Evolutionary conservation across 2,329 filamentous ascomycete species (phyloP), one percentile per base, ranked within the genome.

Genomic region (Xylariomycetidae sp.): DNA sequence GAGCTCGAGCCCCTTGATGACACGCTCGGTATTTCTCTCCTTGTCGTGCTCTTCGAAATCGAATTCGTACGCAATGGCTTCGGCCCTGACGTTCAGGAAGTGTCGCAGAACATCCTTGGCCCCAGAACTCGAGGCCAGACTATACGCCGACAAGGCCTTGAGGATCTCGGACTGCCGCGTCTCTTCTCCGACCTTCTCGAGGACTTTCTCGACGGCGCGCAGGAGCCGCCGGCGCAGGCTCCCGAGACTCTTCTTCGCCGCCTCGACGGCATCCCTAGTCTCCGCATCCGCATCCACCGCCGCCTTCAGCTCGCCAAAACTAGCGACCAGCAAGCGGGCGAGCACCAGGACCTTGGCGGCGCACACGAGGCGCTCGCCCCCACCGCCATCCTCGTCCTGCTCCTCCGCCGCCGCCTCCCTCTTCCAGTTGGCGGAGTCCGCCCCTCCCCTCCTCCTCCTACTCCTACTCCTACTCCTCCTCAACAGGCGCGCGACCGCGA

Each of bases 131-230:
- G 83, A 88, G 2, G 80, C 77, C 31, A 96, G 67, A 40, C 86
- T 88, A 55, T 88, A 89, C 0, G 89, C 88, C 35, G 80, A 84
- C 45, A 95, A 68, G 1, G 82, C 79, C 47, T 86, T 81, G 10
- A 90, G 65, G 12, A 92, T 69, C 15, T 74, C 67, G 39, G 67
- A 50, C 37, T 68, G 49, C 46, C 69, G 45, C 39, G 57, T 40
- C 51, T 64, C 40, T 49, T 70, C 57, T 70, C 80, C 72, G 17
- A 80, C 72, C 29, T 72, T 75, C 44, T 74, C 71, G 33, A 93
- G 57, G 4, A 86, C 67, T 44, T 76, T 82, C 32, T 89, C 77
- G 16, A 94, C 76, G 12, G 76, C 75, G 31, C 72, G 68, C 24
- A 84, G 58, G 2, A 94, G 63, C 43, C 76, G 78, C 31, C 70